Evolutionary conservation across 768 basidiomycete genomes (phyloP).

Genomic region (Russula foetens): DNA sequence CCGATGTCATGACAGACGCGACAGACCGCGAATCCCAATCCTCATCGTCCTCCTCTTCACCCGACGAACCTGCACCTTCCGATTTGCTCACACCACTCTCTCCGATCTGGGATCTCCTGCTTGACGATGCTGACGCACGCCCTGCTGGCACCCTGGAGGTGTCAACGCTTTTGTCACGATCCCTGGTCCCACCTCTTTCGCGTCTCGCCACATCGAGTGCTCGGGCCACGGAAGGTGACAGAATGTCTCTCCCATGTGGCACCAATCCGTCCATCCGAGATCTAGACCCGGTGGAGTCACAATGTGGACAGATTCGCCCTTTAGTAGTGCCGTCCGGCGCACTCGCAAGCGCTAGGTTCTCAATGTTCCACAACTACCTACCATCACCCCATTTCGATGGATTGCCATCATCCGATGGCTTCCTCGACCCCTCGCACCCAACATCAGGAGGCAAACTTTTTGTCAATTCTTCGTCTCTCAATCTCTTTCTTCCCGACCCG

Average conservation of each 20-base stretch:
- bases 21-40: conserved; percentile 3
- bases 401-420: not conserved
- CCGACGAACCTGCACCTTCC: conserved; percentile 1
- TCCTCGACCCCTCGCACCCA: not conserved
- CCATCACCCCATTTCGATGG: conserved; percentile 1
- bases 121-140: conserved; percentile 2
- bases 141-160: conserved; percentile 6
- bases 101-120: conserved; percentile 11
- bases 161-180: conserved; percentile 11
- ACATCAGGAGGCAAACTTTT: not conserved
- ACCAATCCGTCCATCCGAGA: not conserved
- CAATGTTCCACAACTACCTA: conserved; percentile 6
- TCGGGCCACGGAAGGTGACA: conserved; percentile 11
- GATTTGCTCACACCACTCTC: conserved; percentile 13
- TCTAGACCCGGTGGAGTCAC: conserved; percentile 7
- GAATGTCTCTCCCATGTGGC: not conserved
- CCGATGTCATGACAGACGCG: not conserved
- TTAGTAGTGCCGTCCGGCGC: not conserved
- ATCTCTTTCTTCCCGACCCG: not conserved
- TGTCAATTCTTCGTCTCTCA: not conserved
- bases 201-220: not conserved
- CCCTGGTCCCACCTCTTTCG: conserved; percentile 4
- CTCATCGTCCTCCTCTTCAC: not conserved
- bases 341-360: not conserved
- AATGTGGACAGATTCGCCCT: not conserved